Base-by-base conservation (phyloP, 345 rosid species). In the Lumnitzera littorea region DNA sequence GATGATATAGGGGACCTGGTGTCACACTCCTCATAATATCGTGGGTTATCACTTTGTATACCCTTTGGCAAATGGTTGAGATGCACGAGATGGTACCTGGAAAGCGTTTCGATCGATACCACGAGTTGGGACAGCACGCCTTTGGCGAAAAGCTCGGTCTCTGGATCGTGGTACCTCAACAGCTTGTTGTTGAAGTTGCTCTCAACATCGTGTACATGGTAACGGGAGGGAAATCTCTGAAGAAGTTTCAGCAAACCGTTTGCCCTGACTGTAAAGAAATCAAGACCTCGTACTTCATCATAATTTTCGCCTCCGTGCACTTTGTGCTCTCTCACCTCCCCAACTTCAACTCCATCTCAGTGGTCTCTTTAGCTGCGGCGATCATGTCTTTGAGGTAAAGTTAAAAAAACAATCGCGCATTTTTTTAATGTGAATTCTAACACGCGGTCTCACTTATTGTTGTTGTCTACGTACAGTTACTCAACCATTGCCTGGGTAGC, bases 11-110 rank as follows among this genome's bases (percentile, higher is more conserved):
- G 96, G 95, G 91, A 65, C 88, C 91, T 5, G 98, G 96, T 31
- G 62, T 80, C 10, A 71, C 69, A 2, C 43, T 81, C 9, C 71
- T 88, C 50, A 1, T 66, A 43, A 12, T 84, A 46, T 88, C 96
- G 62, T 88, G 98, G 98, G 3, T 76, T 7, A 68, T 88, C 46
- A 91, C 96, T 16, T 63, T 88, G 15, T 86, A 86, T 76, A 86
- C 98, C 2, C 56, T 88, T 12, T 86, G 98, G 98, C 96, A 88
- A 60, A 91, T 91, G 98, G 95, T 91, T 20, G 82, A 91, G 58
- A 81, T 91, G 90, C 98, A 88, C 12, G 95, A 86, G 71, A 81
- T 79, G 74, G 83, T 88, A 31, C 94, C 92, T 0, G 91, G 94
- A 0, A 88, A 67, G 69, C 62, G 96, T 43, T 83, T 91, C 1